Conservation (phyloP, 805 yeast genomes). For the Cyberlindnera suaveolens region DNA sequence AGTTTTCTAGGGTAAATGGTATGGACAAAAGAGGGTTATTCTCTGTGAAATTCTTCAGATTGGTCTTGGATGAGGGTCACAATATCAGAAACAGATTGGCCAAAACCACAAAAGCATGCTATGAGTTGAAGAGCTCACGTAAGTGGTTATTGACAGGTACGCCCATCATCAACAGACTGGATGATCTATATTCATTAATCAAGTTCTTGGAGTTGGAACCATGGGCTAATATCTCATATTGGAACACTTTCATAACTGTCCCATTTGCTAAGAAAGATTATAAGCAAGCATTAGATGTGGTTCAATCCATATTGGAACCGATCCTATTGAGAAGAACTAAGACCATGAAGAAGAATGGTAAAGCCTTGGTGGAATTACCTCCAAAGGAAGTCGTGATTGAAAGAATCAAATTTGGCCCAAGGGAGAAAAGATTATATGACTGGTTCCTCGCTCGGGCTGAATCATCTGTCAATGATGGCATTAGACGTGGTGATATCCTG, state of each 20-base stretch:
- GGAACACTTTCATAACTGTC: conserved; percentile 79
- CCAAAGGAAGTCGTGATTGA: conserved; percentile 67
- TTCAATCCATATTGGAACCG: conserved; percentile 83
- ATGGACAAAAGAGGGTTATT: conserved; percentile 48
- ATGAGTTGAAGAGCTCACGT: conserved; percentile 54
- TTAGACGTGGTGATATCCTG: conserved; percentile 60
- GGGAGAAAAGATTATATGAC: conserved; percentile 60
- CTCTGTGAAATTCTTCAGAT: conserved; percentile 66
- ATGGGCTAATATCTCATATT: conserved; percentile 78
- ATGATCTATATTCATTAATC: conserved; percentile 76
- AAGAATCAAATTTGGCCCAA: conserved; percentile 55
- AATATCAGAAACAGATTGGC: conserved; percentile 75
- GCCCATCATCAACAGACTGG: conserved; percentile 82
- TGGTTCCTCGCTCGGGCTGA: conserved; percentile 66
- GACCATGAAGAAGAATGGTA: conserved; percentile 75
- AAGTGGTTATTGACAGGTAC: conserved; percentile 92
- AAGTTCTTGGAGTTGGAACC: conserved; percentile 78
- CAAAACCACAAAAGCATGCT: conserved; percentile 72
- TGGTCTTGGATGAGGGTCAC: conserved; percentile 88
- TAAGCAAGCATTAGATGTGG: conserved; percentile 69
- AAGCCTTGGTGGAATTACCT: conserved; percentile 70
- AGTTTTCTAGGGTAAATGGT: conserved; percentile 23
- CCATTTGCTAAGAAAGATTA: conserved; percentile 77
- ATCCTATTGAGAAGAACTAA: conserved; percentile 80
- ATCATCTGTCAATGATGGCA: conserved; percentile 49